Conservation (phyloP, 2,329 filamentous ascomycete genomes). For the Aspergillus transmontanensis region DNA sequence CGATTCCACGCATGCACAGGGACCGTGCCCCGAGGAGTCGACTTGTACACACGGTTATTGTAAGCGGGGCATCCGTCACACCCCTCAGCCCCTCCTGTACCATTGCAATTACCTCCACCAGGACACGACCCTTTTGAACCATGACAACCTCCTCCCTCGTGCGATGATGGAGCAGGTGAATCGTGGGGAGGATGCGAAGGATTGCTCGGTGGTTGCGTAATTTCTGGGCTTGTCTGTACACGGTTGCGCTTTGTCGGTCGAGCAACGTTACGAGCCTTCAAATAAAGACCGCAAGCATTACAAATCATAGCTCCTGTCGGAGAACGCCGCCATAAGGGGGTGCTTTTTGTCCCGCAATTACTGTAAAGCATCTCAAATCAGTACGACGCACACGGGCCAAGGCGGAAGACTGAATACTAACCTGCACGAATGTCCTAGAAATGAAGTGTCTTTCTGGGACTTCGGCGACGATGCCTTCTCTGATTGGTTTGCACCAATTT, state of each 20-base stretch:
- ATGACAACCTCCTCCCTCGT: slow-evolving; percentile 33
- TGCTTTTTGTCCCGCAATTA: slow-evolving; percentile 92
- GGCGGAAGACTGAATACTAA: slow-evolving; percentile 22
- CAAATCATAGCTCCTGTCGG: slow-evolving; percentile 93
- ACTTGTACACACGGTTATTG: slow-evolving; percentile 94
- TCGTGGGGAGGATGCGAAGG: slow-evolving; percentile 21
- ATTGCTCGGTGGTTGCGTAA: slow-evolving; percentile 6
- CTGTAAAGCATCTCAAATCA: slow-evolving; percentile 51
- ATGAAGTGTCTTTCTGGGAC: slow-evolving; percentile 40
- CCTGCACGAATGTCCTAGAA: slow-evolving; percentile 47
- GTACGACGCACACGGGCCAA: neutral
- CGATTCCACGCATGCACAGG: slow-evolving; percentile 36
- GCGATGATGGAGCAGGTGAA: slow-evolving; percentile 39
- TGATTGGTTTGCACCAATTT: neutral
- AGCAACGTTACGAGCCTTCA: slow-evolving; percentile 88
- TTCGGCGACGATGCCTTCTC: slow-evolving; percentile 39
- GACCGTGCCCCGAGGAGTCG: slow-evolving; percentile 57
- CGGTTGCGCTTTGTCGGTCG: slow-evolving; percentile 90
- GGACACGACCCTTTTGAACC: slow-evolving; percentile 81
- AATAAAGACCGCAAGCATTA: slow-evolving; percentile 94
- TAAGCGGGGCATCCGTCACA: slow-evolving; percentile 96
- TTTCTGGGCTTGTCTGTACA: slow-evolving; percentile 45
- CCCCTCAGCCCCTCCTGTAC: slow-evolving; percentile 90
- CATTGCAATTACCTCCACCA: slow-evolving; percentile 92
- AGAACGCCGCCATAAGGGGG: slow-evolving; percentile 90